Evolutionary conservation across 1,284 basidiomycete species (phyloP).

Genomic region (Malassezia globosa): DNA sequence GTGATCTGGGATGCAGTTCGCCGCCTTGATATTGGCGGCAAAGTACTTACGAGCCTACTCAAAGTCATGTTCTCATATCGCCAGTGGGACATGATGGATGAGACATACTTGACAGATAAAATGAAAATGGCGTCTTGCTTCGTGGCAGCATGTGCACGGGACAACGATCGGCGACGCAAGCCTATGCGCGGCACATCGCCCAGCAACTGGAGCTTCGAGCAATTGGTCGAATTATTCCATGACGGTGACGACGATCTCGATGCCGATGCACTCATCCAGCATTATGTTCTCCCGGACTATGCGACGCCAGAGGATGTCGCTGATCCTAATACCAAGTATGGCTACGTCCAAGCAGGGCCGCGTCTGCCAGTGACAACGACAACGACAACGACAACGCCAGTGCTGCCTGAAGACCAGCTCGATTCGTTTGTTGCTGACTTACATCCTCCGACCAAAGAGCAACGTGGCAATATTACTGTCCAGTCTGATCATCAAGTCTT

Average conservation of each 20-base stretch:
- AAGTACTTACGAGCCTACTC: constrained; percentile 82
- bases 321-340: constrained; percentile 20
- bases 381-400: not conserved
- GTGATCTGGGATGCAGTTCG: constrained; percentile 69
- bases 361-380: too few species aligned
- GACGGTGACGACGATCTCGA: constrained; percentile 50
- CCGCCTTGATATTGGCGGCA: constrained; percentile 86
- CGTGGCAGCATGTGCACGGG: constrained; percentile 49
- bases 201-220: constrained; percentile 19
- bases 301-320: constrained; percentile 48
- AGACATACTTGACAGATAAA: constrained; percentile 79
- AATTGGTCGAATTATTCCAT: constrained; percentile 62
- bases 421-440: constrained; percentile 24
- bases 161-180: not conserved
- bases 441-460: not conserved
- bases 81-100: constrained; percentile 97
- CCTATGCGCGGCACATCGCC: not conserved
- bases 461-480: too few species aligned
- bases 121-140: constrained; percentile 80
- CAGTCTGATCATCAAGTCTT: constrained; percentile 62
- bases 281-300: constrained; percentile 81
- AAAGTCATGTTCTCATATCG: constrained; percentile 86
- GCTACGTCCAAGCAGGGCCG: constrained; percentile 18
- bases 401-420: constrained; percentile 14
- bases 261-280: constrained; percentile 65